Evolutionary conservation across 176 grass and related monocot species (phyloP), one percentile per base, ranked within the genome.

Genomic region (Canna indica): DNA sequence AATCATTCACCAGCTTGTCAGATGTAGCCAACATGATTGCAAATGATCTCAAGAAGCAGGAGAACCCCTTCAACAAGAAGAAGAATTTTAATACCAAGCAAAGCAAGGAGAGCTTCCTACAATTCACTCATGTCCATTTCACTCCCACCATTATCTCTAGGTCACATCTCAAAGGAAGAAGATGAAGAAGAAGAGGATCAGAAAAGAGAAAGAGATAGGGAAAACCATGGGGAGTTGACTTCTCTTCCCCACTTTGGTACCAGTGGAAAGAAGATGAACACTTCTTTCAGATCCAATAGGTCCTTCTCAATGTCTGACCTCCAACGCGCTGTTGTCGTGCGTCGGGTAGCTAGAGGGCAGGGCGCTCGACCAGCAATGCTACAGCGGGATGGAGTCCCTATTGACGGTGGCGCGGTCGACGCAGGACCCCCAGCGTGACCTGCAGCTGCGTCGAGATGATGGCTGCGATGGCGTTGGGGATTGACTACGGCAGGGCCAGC

Each of bases 1-100:
- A 56, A 56, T 56, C 52, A 56, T 56, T 56, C 52, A 56, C 52
- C 52, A 56, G 52, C n/a, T 26, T 56, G 52, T 20, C 52, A 56
- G 52, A 56, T 56, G 52, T 24, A 24, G 52, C 52, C 2, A 24
- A 9, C 52, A 56, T 56, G 52, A 56, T 18, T 50, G 47, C 47
- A 18, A 20, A 26, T 24, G 52, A 56, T 56, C 52, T 56, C 0
- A 56, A 18, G n/a, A 56, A 56, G n/a, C n/a, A 13, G 0, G 52
- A 56, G 52, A 56, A 56, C 52, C n/a, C 52, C 52, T 56, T 25
- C 52, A 56, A 24, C 52, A 56, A 56, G 52, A 24, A 56, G 52
- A 56, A 56, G 52, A n/a, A 56, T 56, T 56, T 24, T 20, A 18
- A 56, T 56, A 7, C 17, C 15, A 56, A 56, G n/a, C 52, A 56